Evolutionary conservation across 164 flowering plant genomes (phyloP), one percentile per base, ranked within the genome.

Genomic region (Cinnamomum chago): DNA sequence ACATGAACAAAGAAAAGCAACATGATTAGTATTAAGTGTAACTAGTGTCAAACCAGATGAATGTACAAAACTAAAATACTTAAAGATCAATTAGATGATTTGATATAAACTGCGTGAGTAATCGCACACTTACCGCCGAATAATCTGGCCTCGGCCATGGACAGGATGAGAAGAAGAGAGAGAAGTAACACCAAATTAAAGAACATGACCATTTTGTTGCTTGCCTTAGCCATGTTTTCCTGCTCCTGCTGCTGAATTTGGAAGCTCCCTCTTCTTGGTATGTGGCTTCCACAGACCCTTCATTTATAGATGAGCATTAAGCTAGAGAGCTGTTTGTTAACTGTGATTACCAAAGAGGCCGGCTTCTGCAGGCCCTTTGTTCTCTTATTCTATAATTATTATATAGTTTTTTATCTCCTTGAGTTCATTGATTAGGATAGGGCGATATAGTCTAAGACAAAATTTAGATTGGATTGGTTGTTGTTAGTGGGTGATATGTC

Each of bases 111-210:
- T 1, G 18, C 20, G 1, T 2, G 18, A 0, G 20, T 52, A 13
- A 50, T n/a, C 50, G 72, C 23, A 20, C 14, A 70, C 58, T 51
- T 51, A 50, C 60, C 0, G 18, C 52, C 33, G 24, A 70, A 50
- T 22, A 23, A 70, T 50, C 72, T 70, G 5, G 23, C 60, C 60
- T 51, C 72, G 14, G 71, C 71, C 60, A 51, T 50, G 72, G 72
- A 23, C 22, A 70, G 15, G 60, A 70, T 70, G 35, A 50, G 60
- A 70, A 70, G 72, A 51, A 70, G 30, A 24, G 72, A 70, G 72
- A 70, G 35, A 13, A 70, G 35, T 52, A 68, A 47, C 15, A 47
- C 15, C 71, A 50, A 24, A 70, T 70, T 50, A 20, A 14, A 70
- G 50, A 70, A 23, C 62, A 70, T 70, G 72, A 24, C 62, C 7